Percentiles rank a stretch among this genome's conserved stretches.
These are phyloP conservation scores for Camptophora hylomeconis DNA, from an alignment of 2,329 filamentous ascomycete genomes.

Conservation along the genomic window DNA sequence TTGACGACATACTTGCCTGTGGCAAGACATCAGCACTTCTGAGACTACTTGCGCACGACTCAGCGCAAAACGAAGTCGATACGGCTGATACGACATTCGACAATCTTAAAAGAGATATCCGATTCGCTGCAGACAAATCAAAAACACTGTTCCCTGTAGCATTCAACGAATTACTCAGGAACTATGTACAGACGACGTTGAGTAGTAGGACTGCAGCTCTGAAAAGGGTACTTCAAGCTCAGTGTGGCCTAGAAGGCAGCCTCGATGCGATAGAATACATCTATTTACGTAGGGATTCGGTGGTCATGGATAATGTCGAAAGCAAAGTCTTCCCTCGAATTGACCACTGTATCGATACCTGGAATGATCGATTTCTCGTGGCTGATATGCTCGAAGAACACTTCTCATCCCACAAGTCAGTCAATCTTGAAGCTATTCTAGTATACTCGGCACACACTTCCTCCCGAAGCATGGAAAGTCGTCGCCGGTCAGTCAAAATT, in stretches of 20 bases:
- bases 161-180: too few species aligned
- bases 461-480: slow-evolving; percentile 31
- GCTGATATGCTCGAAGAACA: slow-evolving; percentile 65
- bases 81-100: too few species aligned
- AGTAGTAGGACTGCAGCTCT: slow-evolving; percentile 52
- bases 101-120: too few species aligned
- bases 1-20: slow-evolving; percentile 64
- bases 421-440: slow-evolving; percentile 51
- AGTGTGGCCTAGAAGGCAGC: slow-evolving; percentile 41
- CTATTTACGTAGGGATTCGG: slow-evolving; percentile 66
- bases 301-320: slow-evolving; percentile 52
- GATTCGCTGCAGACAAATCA: too few species aligned
- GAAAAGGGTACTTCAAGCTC: slow-evolving; percentile 43
- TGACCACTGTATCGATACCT: slow-evolving; percentile 45
- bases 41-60: slow-evolving; percentile 42
- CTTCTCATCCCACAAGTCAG: slow-evolving; percentile 39
- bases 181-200: too few species aligned
- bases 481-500: slow-evolving; percentile 46
- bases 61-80: slow-evolving; percentile 7
- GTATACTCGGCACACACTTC: slow-evolving; percentile 37
- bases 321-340: slow-evolving; percentile 62
- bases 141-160: too few species aligned
- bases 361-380: slow-evolving; percentile 72
- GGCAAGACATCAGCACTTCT: slow-evolving; percentile 82
- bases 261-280: slow-evolving; percentile 59